Percentiles rank a stretch among this genome's conserved stretches.
Conservation (phyloP, 495 filamentous ascomycete genomes). For the Glutinoglossum americanum region DNA sequence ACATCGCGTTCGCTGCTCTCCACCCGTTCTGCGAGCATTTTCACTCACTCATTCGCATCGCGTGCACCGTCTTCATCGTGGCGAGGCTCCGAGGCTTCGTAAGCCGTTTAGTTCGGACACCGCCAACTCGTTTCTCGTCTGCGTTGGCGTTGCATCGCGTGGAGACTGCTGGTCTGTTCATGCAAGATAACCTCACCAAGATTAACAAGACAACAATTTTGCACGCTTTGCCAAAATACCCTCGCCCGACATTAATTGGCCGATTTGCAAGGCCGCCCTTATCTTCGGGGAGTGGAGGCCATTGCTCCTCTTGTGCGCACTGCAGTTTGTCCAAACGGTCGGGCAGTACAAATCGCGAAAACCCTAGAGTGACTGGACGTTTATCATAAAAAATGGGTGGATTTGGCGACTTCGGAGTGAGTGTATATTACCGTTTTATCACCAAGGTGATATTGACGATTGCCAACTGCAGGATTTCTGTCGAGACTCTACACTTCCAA, state of each 20-base stretch:
- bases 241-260: background rate
- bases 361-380: background rate
- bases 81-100: background rate
- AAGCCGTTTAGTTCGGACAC: background rate
- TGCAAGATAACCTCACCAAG: background rate
- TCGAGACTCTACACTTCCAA: conserved; percentile 82
- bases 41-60: background rate
- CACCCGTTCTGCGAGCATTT: too few species aligned
- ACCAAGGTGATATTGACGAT: background rate
- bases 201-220: background rate
- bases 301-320: background rate
- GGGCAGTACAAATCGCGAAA: background rate
- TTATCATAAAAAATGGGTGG: background rate
- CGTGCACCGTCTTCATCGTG: background rate
- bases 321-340: background rate
- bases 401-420: background rate
- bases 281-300: background rate
- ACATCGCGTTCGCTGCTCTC: too few species aligned
- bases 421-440: background rate
- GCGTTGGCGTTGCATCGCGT: background rate
- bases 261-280: background rate
- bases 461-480: conserved; percentile 52
- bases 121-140: background rate
- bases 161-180: background rate
- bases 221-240: background rate